Evolutionary conservation across 2,329 filamentous ascomycete genomes (phyloP).

Genomic region (Fusarium annulatum): DNA sequence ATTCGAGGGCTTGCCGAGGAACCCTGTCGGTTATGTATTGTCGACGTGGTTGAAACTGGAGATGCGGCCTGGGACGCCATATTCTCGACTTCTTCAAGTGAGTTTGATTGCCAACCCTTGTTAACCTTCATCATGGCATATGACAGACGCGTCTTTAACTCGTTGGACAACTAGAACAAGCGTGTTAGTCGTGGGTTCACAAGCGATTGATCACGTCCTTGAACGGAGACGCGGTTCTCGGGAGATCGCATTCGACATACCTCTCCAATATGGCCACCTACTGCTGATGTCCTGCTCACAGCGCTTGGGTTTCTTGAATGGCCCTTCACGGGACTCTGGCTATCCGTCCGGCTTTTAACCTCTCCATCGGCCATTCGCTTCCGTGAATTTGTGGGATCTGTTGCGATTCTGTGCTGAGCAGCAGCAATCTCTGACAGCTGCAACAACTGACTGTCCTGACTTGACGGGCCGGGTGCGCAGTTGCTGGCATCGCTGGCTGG

Average conservation of each 20-base stretch:
- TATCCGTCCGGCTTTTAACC: constrained; percentile 67
- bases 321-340: constrained; percentile 61
- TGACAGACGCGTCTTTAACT: constrained; percentile 84
- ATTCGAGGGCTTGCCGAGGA: constrained; percentile 67
- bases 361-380: constrained; percentile 84
- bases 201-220: background rate
- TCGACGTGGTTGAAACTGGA: constrained; percentile 68
- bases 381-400: constrained; percentile 56
- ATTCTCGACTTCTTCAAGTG: constrained; percentile 81
- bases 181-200: constrained; percentile 29
- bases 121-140: constrained; percentile 96
- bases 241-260: constrained; percentile 59
- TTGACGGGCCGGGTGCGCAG: constrained; percentile 45
- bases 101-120: constrained; percentile 85
- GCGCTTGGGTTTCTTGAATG: constrained; percentile 80
- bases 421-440: constrained; percentile 70
- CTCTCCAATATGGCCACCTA: constrained; percentile 80
- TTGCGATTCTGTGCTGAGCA: constrained; percentile 60
- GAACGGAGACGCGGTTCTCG: background rate
- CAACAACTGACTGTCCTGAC: constrained; percentile 66
- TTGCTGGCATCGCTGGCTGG: constrained; percentile 41
- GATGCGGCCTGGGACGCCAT: constrained; percentile 76
- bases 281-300: constrained; percentile 68
- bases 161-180: constrained; percentile 72
- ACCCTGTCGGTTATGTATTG: constrained; percentile 62